Percentiles rank a stretch among this genome's conserved stretches.
Conservation (phyloP, 768 basidiomycete species). For the Xanthoconium purpureum region DNA sequence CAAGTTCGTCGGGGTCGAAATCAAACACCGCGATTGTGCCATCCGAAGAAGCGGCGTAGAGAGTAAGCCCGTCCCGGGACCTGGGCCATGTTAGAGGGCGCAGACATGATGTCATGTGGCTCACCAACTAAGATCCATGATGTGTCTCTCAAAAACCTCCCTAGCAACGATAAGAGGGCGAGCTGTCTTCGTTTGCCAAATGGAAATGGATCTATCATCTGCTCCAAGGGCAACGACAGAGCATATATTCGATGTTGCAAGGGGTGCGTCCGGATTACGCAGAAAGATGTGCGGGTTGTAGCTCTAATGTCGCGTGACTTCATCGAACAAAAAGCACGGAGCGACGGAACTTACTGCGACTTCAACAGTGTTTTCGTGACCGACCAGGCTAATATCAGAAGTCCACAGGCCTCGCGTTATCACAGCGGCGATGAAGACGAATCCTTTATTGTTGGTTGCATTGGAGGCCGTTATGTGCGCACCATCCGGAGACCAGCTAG, state of each 20-base stretch:
- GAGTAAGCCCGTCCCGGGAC: slow-evolving; percentile 88
- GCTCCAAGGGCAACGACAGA: slow-evolving; percentile 93
- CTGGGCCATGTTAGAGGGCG: slow-evolving; percentile 38
- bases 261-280: slow-evolving; percentile 61
- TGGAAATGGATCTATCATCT: slow-evolving; percentile 88
- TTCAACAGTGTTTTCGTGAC: slow-evolving; percentile 96
- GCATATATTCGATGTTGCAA: slow-evolving; percentile 80
- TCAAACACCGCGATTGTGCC: slow-evolving; percentile 88
- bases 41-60: slow-evolving; percentile 95
- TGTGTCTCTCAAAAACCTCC: slow-evolving; percentile 91
- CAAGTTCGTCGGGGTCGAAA: slow-evolving; percentile 77
- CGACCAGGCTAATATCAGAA: slow-evolving; percentile 90
- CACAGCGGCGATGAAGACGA: slow-evolving; percentile 96
- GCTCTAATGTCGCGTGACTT: slow-evolving; percentile 5
- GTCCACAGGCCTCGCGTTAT: slow-evolving; percentile 89
- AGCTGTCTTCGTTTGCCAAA: slow-evolving; percentile 94
- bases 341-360: slow-evolving; percentile 65
- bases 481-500: slow-evolving; percentile 98
- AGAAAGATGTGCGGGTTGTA: slow-evolving; percentile 97
- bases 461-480: slow-evolving; percentile 97
- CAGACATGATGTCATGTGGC: slow-evolving; percentile 19
- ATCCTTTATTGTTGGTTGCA: slow-evolving; percentile 92
- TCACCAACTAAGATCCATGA: slow-evolving; percentile 94
- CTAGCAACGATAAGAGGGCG: slow-evolving; percentile 90
- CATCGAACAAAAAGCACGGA: neutral